Base-by-base conservation (phyloP, 1,284 basidiomycete species). In the Pholiota adiposa region DNA sequence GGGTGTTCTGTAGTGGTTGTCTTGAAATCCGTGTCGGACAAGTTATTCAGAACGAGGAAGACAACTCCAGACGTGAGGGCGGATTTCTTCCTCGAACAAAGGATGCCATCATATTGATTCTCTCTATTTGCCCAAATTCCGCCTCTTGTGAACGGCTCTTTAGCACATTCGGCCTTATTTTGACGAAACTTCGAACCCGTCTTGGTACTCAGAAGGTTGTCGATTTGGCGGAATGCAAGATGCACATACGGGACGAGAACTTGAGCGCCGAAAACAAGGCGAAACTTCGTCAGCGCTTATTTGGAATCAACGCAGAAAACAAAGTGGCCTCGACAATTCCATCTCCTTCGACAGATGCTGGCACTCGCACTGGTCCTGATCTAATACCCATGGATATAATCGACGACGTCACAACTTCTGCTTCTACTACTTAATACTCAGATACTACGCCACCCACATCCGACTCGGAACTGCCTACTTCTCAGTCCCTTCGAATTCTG, bases 121-220 rank as follows among this genome's bases (percentile, higher is more conserved):
- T n/a, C n/a, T n/a, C n/a, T n/a, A n/a, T n/a, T n/a, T 33, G 31
- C 40, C 68, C 73, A 14, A 77, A 76, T 59, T 77, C 74, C 3
- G 73, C 75, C n/a, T 76, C 74, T 8, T 75, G 73, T 54, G 69
- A 76, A 59, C 63, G 67, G 0, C 65, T 76, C 6, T 77, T 76
- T 63, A 75, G 73, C 54, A 60, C 65, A 0, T 73, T 75, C 63
- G 73, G 73, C 6, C 63, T 66, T 12, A 75, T 67, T 11, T 64
- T 75, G 9, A 75, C 71, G 1, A 73, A 73, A 55, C 61, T 72
- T 2, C 66, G 70, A 4, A 72, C 62, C 40, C 65, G 65, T 2
- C 65, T 74, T 41, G 52, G 62, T 2, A 66, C 50, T 2, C n/a
- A 65, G n/a, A 31, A 31, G 29, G 29, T 11, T 31, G 4, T 11